phyloP scores from a whole-genome alignment of 2,329 filamentous ascomycete species.

The Exserohilum rostratum region DNA sequence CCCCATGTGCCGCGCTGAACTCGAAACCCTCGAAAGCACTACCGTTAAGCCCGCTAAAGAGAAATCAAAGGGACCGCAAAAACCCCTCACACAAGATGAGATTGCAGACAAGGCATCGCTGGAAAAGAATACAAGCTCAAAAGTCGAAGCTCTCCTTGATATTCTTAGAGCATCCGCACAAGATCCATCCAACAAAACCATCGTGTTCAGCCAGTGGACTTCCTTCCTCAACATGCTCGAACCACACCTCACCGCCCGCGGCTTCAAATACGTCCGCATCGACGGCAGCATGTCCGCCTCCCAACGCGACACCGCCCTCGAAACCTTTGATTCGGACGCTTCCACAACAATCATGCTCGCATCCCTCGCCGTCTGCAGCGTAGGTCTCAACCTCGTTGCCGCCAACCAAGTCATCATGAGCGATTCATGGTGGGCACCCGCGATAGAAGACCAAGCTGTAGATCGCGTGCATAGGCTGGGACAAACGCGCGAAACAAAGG shows the following conservation, averaged over 20 bases:
- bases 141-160: constrained; percentile 78
- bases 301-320: constrained; percentile 74
- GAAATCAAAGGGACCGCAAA: constrained; percentile 29
- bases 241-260: constrained; percentile 65
- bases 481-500: constrained; percentile 77
- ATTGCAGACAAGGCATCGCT: constrained; percentile 63
- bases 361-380: constrained; percentile 79
- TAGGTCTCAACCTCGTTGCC: constrained; percentile 83
- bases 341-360: constrained; percentile 78
- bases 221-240: constrained; percentile 75
- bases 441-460: constrained; percentile 89
- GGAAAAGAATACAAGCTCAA: constrained; percentile 67
- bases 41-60: constrained; percentile 72
- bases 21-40: constrained; percentile 54
- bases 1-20: constrained; percentile 78
- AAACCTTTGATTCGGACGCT: constrained; percentile 69
- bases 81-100: constrained; percentile 29
- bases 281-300: constrained; percentile 78
- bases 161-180: constrained; percentile 73
- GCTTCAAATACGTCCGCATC: constrained; percentile 71
- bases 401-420: constrained; percentile 84
- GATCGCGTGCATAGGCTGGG: constrained; percentile 87
- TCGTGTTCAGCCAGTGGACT: constrained; percentile 81
- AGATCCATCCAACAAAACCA: constrained; percentile 67
- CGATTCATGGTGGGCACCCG: constrained; percentile 89